Base-by-base conservation (phyloP, 2,329 filamentous ascomycete genomes). In the Atkinsonella texensis region DNA sequence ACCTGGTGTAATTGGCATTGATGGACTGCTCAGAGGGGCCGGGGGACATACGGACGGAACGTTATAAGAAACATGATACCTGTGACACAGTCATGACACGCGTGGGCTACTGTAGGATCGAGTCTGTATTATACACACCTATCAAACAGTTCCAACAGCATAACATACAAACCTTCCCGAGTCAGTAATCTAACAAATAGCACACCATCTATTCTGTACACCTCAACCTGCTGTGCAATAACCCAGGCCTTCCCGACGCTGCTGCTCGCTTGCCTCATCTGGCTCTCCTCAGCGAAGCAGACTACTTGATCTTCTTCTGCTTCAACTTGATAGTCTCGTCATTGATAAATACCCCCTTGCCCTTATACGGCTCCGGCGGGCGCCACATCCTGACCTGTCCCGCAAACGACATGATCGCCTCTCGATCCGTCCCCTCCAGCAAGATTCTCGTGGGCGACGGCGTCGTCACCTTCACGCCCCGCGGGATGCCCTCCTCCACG, bases 261-360 rank as follows among this genome's bases (percentile, higher is more conserved):
- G 33, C 3, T 35, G 10, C 13, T 7, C 33, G 33, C 13, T 35
- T 35, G 10, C 7, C 33, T 3, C 9, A 35, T 10, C 33, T 7
- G 33, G 13, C 10, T 15, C n/a, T n/a, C n/a, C 28, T 32, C 20
- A 42, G 15, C 17, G 15, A 43, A 11, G 18, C 44, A 59, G 45
- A 64, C 74, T 83, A 93, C 77, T 90, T 91, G 69, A 91, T 89
- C 80, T 91, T 93, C 85, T 96, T 98, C 63, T 88, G 85, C 84
- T 98, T 98, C 70, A 98, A 70, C 78, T 86, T 95, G 73, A 98
- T 96, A 32, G 89, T 96, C 77, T 98, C 89, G 57, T 90, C 89
- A 64, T 97, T 94, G 62, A 98, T 84, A 67, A 97, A 98, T 61
- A 98, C 95, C 61, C 93, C 93, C 81, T 98, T 97, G 59, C 93